A percentile compares a stretch with the other conserved stretches of the same genome.
phyloP scores from a whole-genome alignment of 148 eudicot genomes.

The Suaeda aralocaspica region DNA sequence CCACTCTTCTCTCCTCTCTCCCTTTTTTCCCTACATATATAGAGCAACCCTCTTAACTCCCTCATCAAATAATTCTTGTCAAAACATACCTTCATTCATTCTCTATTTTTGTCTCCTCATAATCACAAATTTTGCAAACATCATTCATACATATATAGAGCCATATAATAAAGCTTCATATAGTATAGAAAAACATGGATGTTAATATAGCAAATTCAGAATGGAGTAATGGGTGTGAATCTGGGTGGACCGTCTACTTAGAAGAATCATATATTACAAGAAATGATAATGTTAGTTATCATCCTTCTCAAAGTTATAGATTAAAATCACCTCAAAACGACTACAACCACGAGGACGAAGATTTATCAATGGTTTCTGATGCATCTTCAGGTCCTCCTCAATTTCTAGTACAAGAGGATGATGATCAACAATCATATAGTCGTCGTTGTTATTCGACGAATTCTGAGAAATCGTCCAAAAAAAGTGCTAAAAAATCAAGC shows the following conservation, averaged over 20 bases:
- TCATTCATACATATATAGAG: background rate
- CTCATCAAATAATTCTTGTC: background rate
- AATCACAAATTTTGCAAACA: background rate
- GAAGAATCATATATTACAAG: constrained; percentile 41
- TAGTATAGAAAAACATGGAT: constrained; percentile 30
- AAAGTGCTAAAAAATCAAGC: constrained; percentile 12
- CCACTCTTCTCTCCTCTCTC: no score
- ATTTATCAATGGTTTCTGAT: constrained; percentile 80
- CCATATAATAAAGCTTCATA: no score
- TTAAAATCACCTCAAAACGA: constrained; percentile 11
- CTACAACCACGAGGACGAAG: constrained; percentile 47
- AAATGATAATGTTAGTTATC: background rate
- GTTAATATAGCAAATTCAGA: constrained; percentile 36
- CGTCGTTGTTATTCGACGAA: background rate
- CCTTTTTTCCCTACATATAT: background rate
- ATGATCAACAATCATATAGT: constrained; percentile 16
- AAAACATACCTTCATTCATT: no score
- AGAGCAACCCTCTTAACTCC: background rate
- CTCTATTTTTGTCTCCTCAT: background rate
- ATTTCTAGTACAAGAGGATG: constrained; percentile 11
- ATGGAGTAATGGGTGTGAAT: constrained; percentile 68
- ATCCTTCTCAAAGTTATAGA: constrained; percentile 16
- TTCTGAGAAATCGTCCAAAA: constrained; percentile 18
- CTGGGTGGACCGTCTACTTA: constrained; percentile 88
- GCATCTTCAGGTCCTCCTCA: constrained; percentile 79